Percentiles rank a stretch among this genome's conserved stretches.
Conservation (phyloP, 2,329 filamentous ascomycete species). For the Hortaea sp. region DNA sequence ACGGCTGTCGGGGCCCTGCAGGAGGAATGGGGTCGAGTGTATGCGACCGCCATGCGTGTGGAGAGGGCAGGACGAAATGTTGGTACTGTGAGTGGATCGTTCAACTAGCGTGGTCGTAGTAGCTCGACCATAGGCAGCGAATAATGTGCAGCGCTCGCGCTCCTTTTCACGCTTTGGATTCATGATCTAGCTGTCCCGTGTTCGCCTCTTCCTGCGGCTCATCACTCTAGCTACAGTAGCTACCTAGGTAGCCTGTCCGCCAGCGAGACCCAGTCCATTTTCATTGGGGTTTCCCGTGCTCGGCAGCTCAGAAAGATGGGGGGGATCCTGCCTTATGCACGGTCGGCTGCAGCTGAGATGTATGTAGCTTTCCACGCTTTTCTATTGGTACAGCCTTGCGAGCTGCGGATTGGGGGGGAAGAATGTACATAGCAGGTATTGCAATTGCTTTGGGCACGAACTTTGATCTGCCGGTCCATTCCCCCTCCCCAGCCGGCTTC, state of each 20-base stretch:
- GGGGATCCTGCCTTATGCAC: constrained; percentile 3
- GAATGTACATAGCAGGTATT: too few relatives aligned
- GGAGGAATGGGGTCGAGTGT: too few relatives aligned
- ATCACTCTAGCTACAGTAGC: constrained; percentile 13
- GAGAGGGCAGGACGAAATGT: not conserved
- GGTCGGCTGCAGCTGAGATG: constrained; percentile 1
- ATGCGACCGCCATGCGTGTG: too few relatives aligned
- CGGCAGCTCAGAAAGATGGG: constrained; percentile 10
- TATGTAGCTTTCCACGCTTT: too few relatives aligned
- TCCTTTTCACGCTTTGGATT: constrained; percentile 6
- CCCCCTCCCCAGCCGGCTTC: too few relatives aligned
- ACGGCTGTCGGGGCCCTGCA: too few relatives aligned
- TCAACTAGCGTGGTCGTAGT: not conserved
- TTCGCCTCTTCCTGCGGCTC: constrained; percentile 29
- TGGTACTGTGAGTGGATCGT: constrained; percentile 3
- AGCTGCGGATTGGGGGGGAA: too few relatives aligned
- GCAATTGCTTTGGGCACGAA: too few relatives aligned
- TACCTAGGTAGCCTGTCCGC: not conserved
- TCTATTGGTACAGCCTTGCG: too few relatives aligned
- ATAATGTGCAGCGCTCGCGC: constrained; percentile 13
- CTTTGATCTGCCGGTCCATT: too few relatives aligned
- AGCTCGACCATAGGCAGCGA: constrained; percentile 5
- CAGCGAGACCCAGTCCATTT: too few relatives aligned
- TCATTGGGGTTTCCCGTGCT: constrained; percentile 5
- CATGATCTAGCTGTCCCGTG: constrained; percentile 24